Percentiles rank a stretch among this genome's conserved stretches.
These are phyloP conservation scores for Colletotrichum sp. DNA, from an alignment of 2,329 filamentous ascomycete species.

Conservation along the genomic window DNA sequence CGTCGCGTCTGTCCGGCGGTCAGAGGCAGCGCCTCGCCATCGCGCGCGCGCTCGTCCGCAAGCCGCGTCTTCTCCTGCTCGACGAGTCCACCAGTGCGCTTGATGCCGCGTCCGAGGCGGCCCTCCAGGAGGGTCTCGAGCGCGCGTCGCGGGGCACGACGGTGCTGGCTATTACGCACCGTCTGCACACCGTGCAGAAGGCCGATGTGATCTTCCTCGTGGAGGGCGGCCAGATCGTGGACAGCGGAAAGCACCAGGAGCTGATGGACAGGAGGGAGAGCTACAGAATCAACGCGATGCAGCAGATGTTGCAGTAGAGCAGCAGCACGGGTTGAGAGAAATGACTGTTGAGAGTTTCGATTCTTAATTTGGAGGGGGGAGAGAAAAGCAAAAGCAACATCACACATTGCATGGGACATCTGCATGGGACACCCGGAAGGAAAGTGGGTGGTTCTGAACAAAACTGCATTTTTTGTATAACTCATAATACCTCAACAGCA, in stretches of 20 bases:
- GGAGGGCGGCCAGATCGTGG: slow-evolving; percentile 48
- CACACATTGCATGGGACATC: background rate
- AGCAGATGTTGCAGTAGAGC: slow-evolving; percentile 30
- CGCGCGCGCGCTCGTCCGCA: slow-evolving; percentile 75
- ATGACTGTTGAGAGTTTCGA: background rate
- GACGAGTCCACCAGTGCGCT: slow-evolving; percentile 85
- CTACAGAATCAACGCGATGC: slow-evolving; percentile 36
- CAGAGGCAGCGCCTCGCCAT: slow-evolving; percentile 82
- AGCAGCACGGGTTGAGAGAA: background rate
- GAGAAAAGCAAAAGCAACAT: background rate
- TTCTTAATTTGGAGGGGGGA: background rate
- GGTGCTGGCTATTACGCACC: slow-evolving; percentile 63
- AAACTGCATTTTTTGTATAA: background rate
- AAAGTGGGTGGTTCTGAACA: background rate
- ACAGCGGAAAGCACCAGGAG: slow-evolving; percentile 36
- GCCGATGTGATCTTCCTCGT: slow-evolving; percentile 64
- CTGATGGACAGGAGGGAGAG: slow-evolving; percentile 30
- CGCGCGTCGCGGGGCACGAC: slow-evolving; percentile 58
- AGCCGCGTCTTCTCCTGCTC: slow-evolving; percentile 75
- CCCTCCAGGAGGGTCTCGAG: slow-evolving; percentile 72
- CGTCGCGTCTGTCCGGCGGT: slow-evolving; percentile 76
- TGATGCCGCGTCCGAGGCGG: slow-evolving; percentile 71
- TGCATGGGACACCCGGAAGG: background rate
- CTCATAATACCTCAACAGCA: background rate
- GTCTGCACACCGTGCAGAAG: slow-evolving; percentile 60